These are phyloP conservation scores for Pyricularia grisea DNA, from an alignment of 2,329 filamentous ascomycete genomes.

Conservation along the genomic window DNA sequence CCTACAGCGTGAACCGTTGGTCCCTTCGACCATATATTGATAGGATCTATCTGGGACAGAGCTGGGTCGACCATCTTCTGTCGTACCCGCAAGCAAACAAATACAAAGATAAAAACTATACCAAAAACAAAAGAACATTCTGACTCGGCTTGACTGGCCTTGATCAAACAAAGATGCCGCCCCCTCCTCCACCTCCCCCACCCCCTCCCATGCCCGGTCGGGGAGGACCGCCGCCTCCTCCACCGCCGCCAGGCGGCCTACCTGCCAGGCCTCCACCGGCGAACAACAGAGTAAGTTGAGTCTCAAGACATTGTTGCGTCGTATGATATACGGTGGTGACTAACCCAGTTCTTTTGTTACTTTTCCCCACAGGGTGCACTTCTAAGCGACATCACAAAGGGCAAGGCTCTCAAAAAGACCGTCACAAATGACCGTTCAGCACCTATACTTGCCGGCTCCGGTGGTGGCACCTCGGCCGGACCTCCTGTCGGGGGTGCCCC, in stretches of 20 bases:
- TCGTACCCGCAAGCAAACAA: not conserved
- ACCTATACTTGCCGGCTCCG: slow-evolving; percentile 45
- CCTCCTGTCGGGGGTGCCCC: slow-evolving; percentile 27
- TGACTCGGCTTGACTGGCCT: not conserved
- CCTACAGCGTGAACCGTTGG: not conserved
- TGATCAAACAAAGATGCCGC: slow-evolving; percentile 2
- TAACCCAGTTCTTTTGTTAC: not conserved
- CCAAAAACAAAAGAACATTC: not conserved
- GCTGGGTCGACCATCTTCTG: not conserved
- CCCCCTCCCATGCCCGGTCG: slow-evolving; percentile 50
- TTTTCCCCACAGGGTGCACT: slow-evolving; percentile 65
- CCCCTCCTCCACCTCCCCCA: slow-evolving; percentile 52
- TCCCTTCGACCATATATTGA: not conserved
- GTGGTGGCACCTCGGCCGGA: not conserved
- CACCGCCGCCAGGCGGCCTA: slow-evolving; percentile 50
- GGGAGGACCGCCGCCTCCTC: slow-evolving; percentile 50
- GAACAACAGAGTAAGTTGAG: slow-evolving; percentile 52
- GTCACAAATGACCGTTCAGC: slow-evolving; percentile 90
- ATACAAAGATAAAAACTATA: not conserved
- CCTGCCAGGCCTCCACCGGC: slow-evolving; percentile 45
- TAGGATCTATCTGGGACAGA: not conserved
- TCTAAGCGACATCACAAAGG: slow-evolving; percentile 80
- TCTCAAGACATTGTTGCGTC: not conserved
- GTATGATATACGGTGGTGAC: not conserved
- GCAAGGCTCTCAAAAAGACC: slow-evolving; percentile 69